Evolutionary conservation across 148 eudicot species (phyloP).

Genomic region (Selenicereus undatus): DNA sequence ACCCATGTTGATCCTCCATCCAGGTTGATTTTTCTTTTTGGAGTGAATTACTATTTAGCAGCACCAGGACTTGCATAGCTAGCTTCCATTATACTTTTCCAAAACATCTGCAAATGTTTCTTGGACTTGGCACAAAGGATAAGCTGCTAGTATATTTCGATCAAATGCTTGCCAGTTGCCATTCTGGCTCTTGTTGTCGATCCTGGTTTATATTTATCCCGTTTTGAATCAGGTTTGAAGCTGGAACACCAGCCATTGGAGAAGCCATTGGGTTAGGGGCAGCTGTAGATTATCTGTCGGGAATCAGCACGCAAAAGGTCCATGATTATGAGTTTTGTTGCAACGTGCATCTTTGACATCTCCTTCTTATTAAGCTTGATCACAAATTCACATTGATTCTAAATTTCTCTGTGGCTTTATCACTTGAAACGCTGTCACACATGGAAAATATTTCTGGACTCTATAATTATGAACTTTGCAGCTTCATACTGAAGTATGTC

Average conservation of each 20-base stretch:
- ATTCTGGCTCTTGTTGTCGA: background rate
- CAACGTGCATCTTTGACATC: constrained; percentile 1
- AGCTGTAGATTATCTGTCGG: constrained; percentile 89
- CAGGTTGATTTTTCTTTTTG: constrained; percentile 43
- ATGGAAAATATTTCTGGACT: background rate
- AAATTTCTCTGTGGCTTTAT: background rate
- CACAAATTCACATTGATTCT: background rate
- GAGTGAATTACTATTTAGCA: background rate
- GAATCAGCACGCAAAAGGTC: constrained; percentile 91
- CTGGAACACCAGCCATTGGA: constrained; percentile 99
- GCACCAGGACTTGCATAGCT: background rate
- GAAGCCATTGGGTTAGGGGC: constrained; percentile 97
- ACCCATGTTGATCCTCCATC: constrained; percentile 98
- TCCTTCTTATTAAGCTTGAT: background rate
- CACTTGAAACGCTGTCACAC: background rate
- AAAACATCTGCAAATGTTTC: background rate
- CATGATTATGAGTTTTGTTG: constrained; percentile 84
- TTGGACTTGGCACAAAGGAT: background rate
- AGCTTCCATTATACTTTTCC: background rate
- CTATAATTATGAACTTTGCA: background rate
- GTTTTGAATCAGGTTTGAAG: constrained; percentile 71
- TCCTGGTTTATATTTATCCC: constrained; percentile 1
- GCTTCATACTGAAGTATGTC: background rate
- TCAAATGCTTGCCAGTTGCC: background rate
- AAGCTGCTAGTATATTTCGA: background rate